These are phyloP conservation scores for Globisporangium parvum DNA, from an alignment of 352 stramenopile genomes.

Conservation along the genomic window DNA sequence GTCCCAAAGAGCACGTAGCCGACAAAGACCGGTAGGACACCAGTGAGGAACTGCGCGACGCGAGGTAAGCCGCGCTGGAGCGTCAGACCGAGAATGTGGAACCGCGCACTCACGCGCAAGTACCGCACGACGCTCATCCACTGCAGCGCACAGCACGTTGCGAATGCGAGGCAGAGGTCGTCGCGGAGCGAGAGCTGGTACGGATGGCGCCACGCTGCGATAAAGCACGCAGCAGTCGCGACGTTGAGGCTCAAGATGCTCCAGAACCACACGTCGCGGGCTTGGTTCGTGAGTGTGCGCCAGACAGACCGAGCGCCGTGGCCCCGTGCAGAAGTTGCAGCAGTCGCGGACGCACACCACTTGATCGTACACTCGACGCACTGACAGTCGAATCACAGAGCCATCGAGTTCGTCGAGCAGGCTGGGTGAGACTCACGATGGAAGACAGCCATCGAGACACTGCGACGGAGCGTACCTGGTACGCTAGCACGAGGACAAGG, in stretches of 20 bases:
- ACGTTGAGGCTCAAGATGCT: conserved; percentile 46
- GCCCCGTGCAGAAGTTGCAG: neutral
- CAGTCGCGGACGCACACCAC: conserved; percentile 24
- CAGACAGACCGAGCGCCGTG: neutral
- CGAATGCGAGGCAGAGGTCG: conserved; percentile 51
- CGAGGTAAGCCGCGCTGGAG: conserved; percentile 58
- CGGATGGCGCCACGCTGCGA: conserved; percentile 45
- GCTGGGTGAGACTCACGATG: no score
- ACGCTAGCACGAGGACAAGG: conserved; percentile 30
- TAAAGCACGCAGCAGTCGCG: conserved; percentile 38
- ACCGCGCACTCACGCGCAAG: conserved; percentile 56
- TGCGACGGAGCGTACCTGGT: conserved; percentile 30
- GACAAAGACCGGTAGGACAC: conserved; percentile 80
- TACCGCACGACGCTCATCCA: conserved; percentile 78
- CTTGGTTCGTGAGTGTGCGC: conserved; percentile 12
- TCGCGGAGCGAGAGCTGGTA: conserved; percentile 53
- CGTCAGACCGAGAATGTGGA: conserved; percentile 77
- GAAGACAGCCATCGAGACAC: no score
- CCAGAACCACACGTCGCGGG: conserved; percentile 66
- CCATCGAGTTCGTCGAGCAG: neutral
- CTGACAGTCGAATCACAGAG: conserved; percentile 11
- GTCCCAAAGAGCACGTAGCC: conserved; percentile 84
- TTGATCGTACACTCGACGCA: conserved; percentile 38
- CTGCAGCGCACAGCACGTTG: conserved; percentile 58
- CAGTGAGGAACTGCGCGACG: conserved; percentile 73